Conservation (phyloP, 768 basidiomycete species). For the Mrakia frigida region DNA sequence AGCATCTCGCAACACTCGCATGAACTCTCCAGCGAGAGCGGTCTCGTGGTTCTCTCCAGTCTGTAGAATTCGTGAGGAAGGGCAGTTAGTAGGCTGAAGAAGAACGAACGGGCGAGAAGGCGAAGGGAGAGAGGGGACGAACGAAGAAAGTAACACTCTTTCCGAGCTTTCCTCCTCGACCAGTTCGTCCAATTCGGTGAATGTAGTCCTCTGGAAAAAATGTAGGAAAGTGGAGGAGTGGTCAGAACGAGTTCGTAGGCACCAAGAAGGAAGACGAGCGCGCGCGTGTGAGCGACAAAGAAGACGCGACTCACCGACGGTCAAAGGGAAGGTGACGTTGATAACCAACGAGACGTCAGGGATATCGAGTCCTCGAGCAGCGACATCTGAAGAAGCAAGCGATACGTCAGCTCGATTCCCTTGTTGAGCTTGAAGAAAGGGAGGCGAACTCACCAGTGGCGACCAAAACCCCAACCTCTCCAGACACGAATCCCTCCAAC, state of each 20-base stretch:
- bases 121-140: not conserved
- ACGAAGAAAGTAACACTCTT: constrained; percentile 36
- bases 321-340: constrained; percentile 93
- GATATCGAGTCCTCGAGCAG: constrained; percentile 93
- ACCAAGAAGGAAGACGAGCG: constrained; percentile 51
- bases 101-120: not conserved
- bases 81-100: not conserved
- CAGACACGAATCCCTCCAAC: constrained; percentile 78
- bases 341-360: constrained; percentile 90
- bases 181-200: constrained; percentile 35
- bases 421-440: not conserved
- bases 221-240: not conserved
- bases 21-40: constrained; percentile 84
- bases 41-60: constrained; percentile 85
- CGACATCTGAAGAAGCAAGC: constrained; percentile 62
- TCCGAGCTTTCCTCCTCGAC: constrained; percentile 31
- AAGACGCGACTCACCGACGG: constrained; percentile 80
- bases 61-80: not conserved
- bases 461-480: constrained; percentile 73
- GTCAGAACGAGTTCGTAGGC: constrained; percentile 62
- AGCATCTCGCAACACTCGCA: constrained; percentile 80
- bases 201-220: constrained; percentile 31
- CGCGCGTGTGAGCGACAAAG: no score
- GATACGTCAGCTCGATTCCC: no score
- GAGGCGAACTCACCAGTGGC: constrained; percentile 52